These are phyloP conservation scores for Grifola frondosa DNA, from an alignment of 1,284 basidiomycete species.

Conservation along the genomic window DNA sequence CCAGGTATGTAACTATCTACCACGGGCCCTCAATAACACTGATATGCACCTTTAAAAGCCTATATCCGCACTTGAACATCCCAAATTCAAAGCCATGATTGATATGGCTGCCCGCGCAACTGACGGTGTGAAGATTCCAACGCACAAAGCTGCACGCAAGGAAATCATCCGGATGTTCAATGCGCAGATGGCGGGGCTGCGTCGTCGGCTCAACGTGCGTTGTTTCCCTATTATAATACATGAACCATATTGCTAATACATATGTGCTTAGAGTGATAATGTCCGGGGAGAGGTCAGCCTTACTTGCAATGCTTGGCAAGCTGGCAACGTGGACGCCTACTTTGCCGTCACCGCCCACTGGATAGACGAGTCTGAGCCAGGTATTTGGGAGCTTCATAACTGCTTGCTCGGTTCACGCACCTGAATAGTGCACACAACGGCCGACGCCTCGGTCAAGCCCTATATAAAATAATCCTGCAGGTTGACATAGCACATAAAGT, in stretches of 20 bases:
- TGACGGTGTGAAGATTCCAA: constrained; percentile 19
- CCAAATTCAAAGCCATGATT: constrained; percentile 26
- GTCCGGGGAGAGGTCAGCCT: constrained; percentile 24
- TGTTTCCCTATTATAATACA: constrained; percentile 1
- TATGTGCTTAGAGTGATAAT: neutral
- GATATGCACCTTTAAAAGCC: constrained; percentile 15
- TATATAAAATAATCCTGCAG: no score
- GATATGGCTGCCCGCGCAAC: constrained; percentile 21
- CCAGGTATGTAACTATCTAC: constrained; percentile 30
- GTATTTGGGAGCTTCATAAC: constrained; percentile 26
- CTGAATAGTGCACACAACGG: constrained; percentile 36
- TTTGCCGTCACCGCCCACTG: constrained; percentile 38
- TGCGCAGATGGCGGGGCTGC: constrained; percentile 28
- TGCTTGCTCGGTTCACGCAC: constrained; percentile 35
- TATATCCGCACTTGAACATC: constrained; percentile 25
- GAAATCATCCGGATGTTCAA: constrained; percentile 38
- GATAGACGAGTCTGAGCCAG: constrained; percentile 30
- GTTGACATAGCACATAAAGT: no score
- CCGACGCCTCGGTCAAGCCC: constrained; percentile 28
- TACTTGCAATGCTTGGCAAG: constrained; percentile 41
- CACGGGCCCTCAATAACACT: no score
- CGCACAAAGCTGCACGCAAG: constrained; percentile 20
- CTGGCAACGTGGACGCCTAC: constrained; percentile 36
- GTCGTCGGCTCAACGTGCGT: constrained; percentile 29
- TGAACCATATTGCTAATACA: no score